Conservation (phyloP, 805 yeast species). For the Dipodascus albidus region DNA sequence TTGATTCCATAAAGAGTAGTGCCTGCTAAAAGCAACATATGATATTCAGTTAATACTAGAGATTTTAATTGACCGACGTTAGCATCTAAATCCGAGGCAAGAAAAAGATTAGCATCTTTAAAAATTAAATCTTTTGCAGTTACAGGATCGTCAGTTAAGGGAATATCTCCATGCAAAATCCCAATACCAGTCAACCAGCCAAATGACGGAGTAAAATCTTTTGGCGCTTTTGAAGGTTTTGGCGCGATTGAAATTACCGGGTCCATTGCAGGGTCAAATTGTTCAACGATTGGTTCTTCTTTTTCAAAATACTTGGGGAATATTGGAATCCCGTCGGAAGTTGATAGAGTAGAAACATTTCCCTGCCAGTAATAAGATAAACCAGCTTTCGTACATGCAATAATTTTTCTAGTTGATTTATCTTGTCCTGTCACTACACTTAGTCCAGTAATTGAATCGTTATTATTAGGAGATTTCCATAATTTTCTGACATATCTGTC, state of each 20-base stretch:
- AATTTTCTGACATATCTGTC: conserved; percentile 31
- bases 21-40: conserved; percentile 37
- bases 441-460: conserved; percentile 18
- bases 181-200: conserved; percentile 41
- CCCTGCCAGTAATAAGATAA: conserved; percentile 19
- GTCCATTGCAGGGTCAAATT: conserved; percentile 10
- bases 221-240: not conserved
- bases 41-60: conserved; percentile 38
- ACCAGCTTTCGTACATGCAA: conserved; percentile 13
- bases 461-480: conserved; percentile 28
- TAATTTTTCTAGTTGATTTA: conserved; percentile 9
- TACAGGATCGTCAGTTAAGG: conserved; percentile 3
- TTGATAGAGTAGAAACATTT: conserved; percentile 9
- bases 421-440: conserved; percentile 8
- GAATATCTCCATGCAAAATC: conserved; percentile 31
- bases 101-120: conserved; percentile 18
- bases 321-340: conserved; percentile 21
- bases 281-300: conserved; percentile 14
- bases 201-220: conserved; percentile 17
- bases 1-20: conserved; percentile 35
- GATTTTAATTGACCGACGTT: not conserved
- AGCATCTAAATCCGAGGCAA: not conserved
- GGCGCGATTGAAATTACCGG: conserved; percentile 14
- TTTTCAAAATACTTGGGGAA: conserved; percentile 20
- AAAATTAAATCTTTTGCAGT: conserved; percentile 19